Conservation (phyloP, 495 filamentous ascomycete genomes). For the Viridothelium virens region DNA sequence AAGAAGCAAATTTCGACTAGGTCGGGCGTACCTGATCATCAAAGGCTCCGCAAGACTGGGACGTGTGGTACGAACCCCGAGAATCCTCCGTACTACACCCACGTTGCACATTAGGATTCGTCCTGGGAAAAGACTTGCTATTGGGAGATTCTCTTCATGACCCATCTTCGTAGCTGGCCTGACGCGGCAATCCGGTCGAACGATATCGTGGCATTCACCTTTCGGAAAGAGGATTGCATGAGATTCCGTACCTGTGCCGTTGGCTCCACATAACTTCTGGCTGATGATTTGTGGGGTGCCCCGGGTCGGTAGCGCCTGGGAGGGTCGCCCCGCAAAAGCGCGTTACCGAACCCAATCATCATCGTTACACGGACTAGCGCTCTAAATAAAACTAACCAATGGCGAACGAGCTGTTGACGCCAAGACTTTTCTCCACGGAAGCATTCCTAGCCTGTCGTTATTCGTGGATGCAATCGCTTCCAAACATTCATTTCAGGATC, state of each 20-base stretch:
- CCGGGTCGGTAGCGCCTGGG: not conserved
- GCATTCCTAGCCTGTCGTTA: slow-evolving; percentile 2
- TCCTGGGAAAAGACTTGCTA: not conserved
- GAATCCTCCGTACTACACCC: not conserved
- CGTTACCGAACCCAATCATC: not conserved
- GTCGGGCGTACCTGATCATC: not conserved
- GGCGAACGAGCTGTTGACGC: not conserved
- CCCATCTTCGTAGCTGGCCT: not conserved
- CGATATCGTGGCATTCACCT: not conserved
- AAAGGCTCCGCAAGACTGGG: not conserved
- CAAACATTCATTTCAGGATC: not conserved
- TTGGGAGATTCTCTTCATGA: not conserved
- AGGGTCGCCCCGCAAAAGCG: slow-evolving; percentile 5
- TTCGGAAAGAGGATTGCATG: not conserved
- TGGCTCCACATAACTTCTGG: not conserved
- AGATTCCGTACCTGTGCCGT: not conserved
- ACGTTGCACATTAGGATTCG: not conserved
- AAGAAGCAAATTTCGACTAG: not conserved
- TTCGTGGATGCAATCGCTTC: not conserved
- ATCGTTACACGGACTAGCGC: not conserved
- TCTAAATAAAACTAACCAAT: not conserved
- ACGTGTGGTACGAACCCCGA: not conserved
- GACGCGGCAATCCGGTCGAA: not conserved
- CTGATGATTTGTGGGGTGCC: not conserved
- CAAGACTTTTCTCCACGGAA: not conserved